Base-by-base conservation (phyloP, 768 basidiomycete species). In the Pisolithus orientalis region DNA sequence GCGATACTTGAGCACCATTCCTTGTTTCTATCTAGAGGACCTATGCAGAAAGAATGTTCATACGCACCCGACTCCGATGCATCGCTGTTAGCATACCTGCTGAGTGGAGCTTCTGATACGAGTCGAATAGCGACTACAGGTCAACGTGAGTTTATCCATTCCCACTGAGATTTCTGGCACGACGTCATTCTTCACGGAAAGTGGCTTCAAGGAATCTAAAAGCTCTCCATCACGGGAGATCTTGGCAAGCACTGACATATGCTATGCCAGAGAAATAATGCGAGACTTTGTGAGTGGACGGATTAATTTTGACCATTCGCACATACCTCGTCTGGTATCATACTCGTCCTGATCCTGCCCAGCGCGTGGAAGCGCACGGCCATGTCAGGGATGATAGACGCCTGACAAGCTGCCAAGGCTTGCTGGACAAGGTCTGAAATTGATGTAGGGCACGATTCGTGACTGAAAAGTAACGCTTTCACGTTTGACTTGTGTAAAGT, bases 161-260 rank as follows among this genome's bases (percentile, higher is more conserved):
- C 65, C 65, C 13, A 51, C 7, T 1, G 45, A 61, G 53, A 67
- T 69, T 0, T 68, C 53, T 2, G 62, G 38, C 5, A 56, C 47
- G 8, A 81, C 67, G 8, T 73, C 69, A 43, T 84, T 82, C 31
- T 65, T 72, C 9, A 66, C 72, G 34, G 66, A 53, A 0, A 54
- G 55, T 0, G 84, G 80, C 57, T 82, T 82, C 51, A 72, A 56
- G 17, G 75, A 66, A n/a, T 79, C 73, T 16, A 82, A 66, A 7
- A 75, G 73, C 16, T 76, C 71, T 2, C 73, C 64, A 42, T 80
- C 73, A 7, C 68, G 72, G 9, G 72, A 69, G 47, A 77, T 65
- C 55, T 74, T 82, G 1, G 75, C 67, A 2, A 85, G 60, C n/a
- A 74, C 68, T 13, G 62, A 52, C 6, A 86, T 67, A 37, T 66